A percentile compares a stretch with the other conserved stretches of the same genome.
Conservation (phyloP, 352 stramenopile species). For the Phytophthora parvispora region DNA sequence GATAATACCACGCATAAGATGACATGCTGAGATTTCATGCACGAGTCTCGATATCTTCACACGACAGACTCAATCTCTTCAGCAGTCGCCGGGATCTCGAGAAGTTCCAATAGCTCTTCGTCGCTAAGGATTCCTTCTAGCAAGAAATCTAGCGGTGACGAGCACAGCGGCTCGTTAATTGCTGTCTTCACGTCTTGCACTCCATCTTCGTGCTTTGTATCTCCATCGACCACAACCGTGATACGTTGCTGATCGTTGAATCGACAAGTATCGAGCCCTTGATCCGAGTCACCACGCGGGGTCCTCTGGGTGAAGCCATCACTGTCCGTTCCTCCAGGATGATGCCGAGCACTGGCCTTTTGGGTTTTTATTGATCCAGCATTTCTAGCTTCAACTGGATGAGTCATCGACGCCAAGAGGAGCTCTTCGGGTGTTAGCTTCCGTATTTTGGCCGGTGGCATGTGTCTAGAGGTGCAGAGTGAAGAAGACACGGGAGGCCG, state of each 20-base stretch:
- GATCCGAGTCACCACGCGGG: too few species aligned
- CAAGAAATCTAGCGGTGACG: conserved; percentile 7
- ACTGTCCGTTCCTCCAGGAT: neutral
- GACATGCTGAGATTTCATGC: too few species aligned
- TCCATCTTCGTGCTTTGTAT: too few species aligned
- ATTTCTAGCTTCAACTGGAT: neutral
- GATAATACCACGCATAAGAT: too few species aligned
- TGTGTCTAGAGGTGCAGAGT: too few species aligned
- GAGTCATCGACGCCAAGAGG: conserved; percentile 5
- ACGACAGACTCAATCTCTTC: neutral
- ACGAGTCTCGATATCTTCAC: too few species aligned
- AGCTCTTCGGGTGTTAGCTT: conserved; percentile 8
- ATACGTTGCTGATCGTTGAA: too few species aligned
- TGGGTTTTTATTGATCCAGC: neutral
- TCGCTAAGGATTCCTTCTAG: conserved; percentile 15
- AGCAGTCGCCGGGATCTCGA: conserved; percentile 1
- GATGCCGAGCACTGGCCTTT: neutral
- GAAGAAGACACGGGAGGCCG: too few species aligned
- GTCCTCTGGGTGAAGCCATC: too few species aligned
- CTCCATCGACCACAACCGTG: too few species aligned
- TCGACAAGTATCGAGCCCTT: too few species aligned
- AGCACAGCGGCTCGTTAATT: neutral
- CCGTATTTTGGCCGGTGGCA: neutral
- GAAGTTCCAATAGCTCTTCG: conserved; percentile 12
- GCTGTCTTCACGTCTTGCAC: neutral